Conservation (phyloP, 768 basidiomycete species). For the Boletus subparvulus region DNA sequence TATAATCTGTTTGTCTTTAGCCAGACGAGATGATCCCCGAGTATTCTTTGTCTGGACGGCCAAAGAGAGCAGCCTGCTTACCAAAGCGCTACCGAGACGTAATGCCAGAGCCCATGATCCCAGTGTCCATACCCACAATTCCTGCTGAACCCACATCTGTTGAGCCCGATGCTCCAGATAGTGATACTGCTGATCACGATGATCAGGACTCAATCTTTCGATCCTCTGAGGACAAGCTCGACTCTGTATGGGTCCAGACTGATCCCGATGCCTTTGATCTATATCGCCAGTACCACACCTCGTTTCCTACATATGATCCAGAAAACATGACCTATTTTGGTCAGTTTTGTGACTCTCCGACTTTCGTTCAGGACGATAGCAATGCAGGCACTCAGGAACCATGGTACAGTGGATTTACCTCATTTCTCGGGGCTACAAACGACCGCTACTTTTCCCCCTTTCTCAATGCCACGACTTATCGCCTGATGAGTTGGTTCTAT, state of each 20-base stretch:
- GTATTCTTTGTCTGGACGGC: no score
- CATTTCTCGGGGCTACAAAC: not conserved
- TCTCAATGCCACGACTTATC: slow-evolving; percentile 19
- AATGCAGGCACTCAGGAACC: not conserved
- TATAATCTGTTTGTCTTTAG: no score
- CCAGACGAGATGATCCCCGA: no score
- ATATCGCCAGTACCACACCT: not conserved
- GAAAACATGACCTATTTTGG: not conserved
- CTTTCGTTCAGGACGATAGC: not conserved
- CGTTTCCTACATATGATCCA: not conserved
- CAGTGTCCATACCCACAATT: no score
- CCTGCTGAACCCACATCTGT: no score
- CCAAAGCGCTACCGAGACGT: no score
- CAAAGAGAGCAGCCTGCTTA: no score
- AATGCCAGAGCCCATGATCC: no score
- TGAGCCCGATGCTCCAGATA: no score
- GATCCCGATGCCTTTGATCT: not conserved
- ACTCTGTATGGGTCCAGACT: not conserved
- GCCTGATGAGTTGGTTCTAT: slow-evolving; percentile 29
- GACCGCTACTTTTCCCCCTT: slow-evolving; percentile 9
- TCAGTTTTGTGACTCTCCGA: not conserved
- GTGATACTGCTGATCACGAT: no score
- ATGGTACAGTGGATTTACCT: slow-evolving; percentile 5
- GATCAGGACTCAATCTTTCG: no score
- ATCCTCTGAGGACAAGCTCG: not conserved